Base-by-base conservation (phyloP, 768 basidiomycete species). In the Xanthoconium purpureum region DNA sequence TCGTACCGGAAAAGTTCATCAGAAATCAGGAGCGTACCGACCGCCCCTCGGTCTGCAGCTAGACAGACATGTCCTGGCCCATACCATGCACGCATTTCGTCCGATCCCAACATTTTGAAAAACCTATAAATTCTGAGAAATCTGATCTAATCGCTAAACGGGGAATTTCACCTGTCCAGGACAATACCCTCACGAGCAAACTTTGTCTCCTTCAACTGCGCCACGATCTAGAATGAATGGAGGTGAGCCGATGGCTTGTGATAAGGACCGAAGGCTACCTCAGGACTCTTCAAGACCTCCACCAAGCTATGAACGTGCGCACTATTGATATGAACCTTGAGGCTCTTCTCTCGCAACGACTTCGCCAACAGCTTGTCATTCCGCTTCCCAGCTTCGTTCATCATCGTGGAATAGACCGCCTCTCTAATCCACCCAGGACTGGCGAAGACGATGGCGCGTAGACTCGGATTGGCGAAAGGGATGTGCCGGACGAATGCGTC, bases 1-100 rank as follows among this genome's bases (percentile, higher is more conserved):
- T 58, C 81, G 52, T 64, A 88, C 93, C 96, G 80, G 75, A 98
- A 99, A 33, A 98, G 80, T 65, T 88, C 88, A 65, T 99, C 97
- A 17, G 94, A 96, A 43, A 99, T 98, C 51, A 99, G 78, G 29
- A 99, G 79, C 3, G 93, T 94, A 15, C 94, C 94, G 40, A 98
- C 86, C 0, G 97, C 97, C 1, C 94, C 95, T 47, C 97, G 80
- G 66, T 95, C 91, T 36, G 91, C 88, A 5, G 97, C 97, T 20
- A 97, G 80, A 48, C 80, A 78, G 53, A 99, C 97, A 71, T 99
- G 97, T 47, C 91, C 87, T 13, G 95, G 92, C 2, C 96, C 97
- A 71, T 99, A 99, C 97, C 97, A 99, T 6, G 97, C 97, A 52
- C 97, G 82, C 77, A 95, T 86, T 70, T 98, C 95, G 63, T 99